Evolutionary conservation across 2,329 filamentous ascomycete genomes (phyloP), one percentile per base, ranked within the genome.

Genomic region (Paecilomyces niveus): DNA sequence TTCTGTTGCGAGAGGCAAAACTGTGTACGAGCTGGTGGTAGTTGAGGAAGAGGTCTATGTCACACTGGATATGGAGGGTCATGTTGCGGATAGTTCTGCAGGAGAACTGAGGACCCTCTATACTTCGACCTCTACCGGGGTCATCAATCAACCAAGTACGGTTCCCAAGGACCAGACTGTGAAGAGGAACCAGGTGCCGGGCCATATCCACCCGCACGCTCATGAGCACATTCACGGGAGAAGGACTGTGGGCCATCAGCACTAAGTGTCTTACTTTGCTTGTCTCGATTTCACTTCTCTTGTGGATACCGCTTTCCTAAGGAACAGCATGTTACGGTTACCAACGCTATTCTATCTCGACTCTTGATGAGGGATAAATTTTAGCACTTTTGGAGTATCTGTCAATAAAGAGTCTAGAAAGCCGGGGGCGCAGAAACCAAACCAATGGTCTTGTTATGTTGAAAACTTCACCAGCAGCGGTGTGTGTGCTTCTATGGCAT

Each of bases 31-130:
- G 18, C 58, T 69, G n/a, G 60, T 73, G 18, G 71, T 68, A 32
- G 52, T 74, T 2, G 61, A 72, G 45, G 64, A 68, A 21, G 64
- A 71, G 18, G 59, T 73, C 11, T 57, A 68, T 10, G 62, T 74
- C 35, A 29, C 67, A 21, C 59, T 71, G 21, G 67, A 71, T 45
- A 63, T 57, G 5, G 56, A 68, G 7, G 68, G 68, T 26, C 58
- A 60, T 2, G 64, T 65, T 0, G 58, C 68, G 49, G 57, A 62
- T 53, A 74, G 71, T 5, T 63, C 57, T 52, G 67, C 67, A 13
- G 69, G 66, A 9, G 53, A 49, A 6, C 7, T 60, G 2, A 62
- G 62, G 35, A 67, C 69, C 3, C 45, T 72, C 54, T 29, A 32
- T 31, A 58, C 57, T 9, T 51, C 33, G n/a, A 58, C 39, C 1